Percentiles rank a stretch among this genome's conserved stretches.
Conservation (phyloP, 495 filamentous ascomycete species). For the Talaromyces proteolyticus region DNA sequence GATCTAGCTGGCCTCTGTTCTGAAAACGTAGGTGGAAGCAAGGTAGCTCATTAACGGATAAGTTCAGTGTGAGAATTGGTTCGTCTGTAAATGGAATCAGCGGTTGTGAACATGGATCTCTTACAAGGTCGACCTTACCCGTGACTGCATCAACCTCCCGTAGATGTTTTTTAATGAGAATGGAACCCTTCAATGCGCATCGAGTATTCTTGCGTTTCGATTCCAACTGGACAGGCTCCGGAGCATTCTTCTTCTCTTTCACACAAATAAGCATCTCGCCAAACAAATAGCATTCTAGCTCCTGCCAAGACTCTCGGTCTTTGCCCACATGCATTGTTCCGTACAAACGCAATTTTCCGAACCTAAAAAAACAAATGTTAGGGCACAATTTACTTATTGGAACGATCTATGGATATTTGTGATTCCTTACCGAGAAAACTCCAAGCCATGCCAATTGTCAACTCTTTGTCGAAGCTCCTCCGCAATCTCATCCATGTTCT, state of each 20-base stretch:
- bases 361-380: conserved; percentile 43
- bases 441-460: conserved; percentile 98
- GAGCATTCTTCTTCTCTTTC: conserved; percentile 80
- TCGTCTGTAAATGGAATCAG: conserved; percentile 53
- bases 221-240: conserved; percentile 53
- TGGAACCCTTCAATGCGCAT: conserved; percentile 94
- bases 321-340: conserved; percentile 93
- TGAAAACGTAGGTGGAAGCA: conserved; percentile 94
- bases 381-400: background rate
- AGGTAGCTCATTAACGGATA: conserved; percentile 92
- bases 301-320: conserved; percentile 96
- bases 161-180: conserved; percentile 96
- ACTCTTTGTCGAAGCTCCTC: conserved; percentile 80
- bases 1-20: conserved; percentile 76
- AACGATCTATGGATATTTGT: too few species aligned
- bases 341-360: conserved; percentile 89
- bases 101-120: conserved; percentile 6
- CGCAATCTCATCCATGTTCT: conserved; percentile 77
- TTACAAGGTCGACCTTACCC: conserved; percentile 28
- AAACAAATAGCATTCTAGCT: conserved; percentile 95
- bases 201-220: conserved; percentile 58
- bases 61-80: conserved; percentile 78
- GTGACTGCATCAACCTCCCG: conserved; percentile 73
- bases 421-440: conserved; percentile 76
- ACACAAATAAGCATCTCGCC: conserved; percentile 99